Conservation (phyloP, 169 alveolate species). For the Fabrea salina region DNA sequence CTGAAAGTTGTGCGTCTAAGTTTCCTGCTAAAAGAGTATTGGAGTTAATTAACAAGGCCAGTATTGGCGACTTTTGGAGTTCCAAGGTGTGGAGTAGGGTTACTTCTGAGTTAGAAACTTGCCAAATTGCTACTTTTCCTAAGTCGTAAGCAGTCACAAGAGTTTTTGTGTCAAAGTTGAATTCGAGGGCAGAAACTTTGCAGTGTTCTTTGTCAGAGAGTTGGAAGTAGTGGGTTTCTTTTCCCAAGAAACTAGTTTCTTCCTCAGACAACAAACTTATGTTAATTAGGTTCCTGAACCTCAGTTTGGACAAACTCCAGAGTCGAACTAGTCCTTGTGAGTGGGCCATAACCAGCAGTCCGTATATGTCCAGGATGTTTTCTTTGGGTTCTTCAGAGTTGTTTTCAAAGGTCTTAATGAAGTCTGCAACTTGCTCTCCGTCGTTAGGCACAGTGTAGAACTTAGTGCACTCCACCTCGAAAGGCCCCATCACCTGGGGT, state of each 20-base stretch:
- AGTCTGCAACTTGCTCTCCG: neutral
- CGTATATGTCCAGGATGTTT: neutral
- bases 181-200: constrained; percentile 6
- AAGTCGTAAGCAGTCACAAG: neutral
- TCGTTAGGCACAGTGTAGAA: constrained; percentile 1
- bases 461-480: neutral
- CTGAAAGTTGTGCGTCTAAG: neutral
- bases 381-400: neutral
- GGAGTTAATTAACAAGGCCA: neutral
- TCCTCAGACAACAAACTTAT: neutral
- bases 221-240: neutral
- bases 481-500: neutral
- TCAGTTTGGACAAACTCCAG: neutral
- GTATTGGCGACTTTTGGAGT: neutral
- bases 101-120: neutral
- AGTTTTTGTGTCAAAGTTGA: neutral
- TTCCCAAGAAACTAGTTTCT: neutral
- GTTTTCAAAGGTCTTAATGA: neutral
- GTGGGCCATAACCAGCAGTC: neutral
- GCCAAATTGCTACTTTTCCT: constrained; percentile 19
- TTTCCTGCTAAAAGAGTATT: neutral
- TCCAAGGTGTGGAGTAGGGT: neutral
- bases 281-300: neutral
- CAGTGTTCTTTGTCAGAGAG: neutral
- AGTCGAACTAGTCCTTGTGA: neutral